Percentiles rank a stretch among this genome's conserved stretches.
These are phyloP conservation scores for Wickerhamomyces sydowiorum DNA, from an alignment of 805 yeast genomes.

Conservation along the genomic window DNA sequence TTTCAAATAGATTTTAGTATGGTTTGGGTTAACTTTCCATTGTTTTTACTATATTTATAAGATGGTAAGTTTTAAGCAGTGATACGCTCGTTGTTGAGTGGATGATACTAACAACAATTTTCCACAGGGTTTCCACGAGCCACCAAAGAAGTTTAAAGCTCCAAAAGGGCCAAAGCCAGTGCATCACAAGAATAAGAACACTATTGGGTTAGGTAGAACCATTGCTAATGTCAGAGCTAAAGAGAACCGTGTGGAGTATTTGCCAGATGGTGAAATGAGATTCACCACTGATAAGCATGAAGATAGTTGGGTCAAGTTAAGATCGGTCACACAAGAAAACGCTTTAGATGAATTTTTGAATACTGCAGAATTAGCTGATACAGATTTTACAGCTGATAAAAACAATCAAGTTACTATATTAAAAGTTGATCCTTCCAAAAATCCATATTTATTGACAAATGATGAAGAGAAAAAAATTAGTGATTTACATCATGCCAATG, in stretches of 20 bases:
- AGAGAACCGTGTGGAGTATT: slow-evolving; percentile 62
- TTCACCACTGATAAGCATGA: slow-evolving; percentile 82
- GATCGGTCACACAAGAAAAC: slow-evolving; percentile 92
- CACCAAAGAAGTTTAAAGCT: slow-evolving; percentile 72
- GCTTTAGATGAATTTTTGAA: slow-evolving; percentile 90
- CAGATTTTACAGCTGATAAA: slow-evolving; percentile 92
- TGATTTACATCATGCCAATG: slow-evolving; percentile 60
- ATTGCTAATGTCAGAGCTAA: slow-evolving; percentile 67
- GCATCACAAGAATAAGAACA: slow-evolving; percentile 75
- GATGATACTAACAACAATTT: slow-evolving; percentile 1
- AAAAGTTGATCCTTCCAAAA: slow-evolving; percentile 52
- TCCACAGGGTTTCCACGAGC: slow-evolving; percentile 21
- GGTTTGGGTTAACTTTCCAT: too few relatives aligned
- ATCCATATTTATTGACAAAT: slow-evolving; percentile 56
- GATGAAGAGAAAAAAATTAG: slow-evolving; percentile 62
- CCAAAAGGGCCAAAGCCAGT: slow-evolving; percentile 93
- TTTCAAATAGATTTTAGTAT: neutral
- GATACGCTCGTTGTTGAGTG: too few relatives aligned
- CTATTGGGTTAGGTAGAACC: slow-evolving; percentile 80
- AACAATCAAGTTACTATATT: slow-evolving; percentile 79
- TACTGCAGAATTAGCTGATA: slow-evolving; percentile 94
- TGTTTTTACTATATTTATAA: too few relatives aligned
- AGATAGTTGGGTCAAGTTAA: slow-evolving; percentile 82
- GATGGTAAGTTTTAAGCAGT: too few relatives aligned
- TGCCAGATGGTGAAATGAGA: slow-evolving; percentile 86